phyloP scores from a whole-genome alignment of 2,329 filamentous ascomycete species.

The Pseudocercospora ulei region DNA sequence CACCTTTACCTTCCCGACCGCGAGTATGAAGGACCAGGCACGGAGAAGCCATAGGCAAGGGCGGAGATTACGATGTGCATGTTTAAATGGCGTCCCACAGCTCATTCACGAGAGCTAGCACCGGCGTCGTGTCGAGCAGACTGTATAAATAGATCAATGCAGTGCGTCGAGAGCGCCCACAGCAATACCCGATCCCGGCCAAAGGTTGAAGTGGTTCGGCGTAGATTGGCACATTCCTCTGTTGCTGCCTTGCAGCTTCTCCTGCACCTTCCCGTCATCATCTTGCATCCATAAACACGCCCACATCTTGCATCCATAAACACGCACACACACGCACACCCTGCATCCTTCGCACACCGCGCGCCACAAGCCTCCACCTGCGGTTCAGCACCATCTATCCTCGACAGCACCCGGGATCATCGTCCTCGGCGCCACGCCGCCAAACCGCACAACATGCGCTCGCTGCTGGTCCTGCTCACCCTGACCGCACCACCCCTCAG shows the following conservation, averaged over 20 bases:
- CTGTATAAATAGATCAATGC: constrained; percentile 8
- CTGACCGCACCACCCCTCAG: background rate
- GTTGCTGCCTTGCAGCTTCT: constrained; percentile 10
- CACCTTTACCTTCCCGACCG: constrained; percentile 94
- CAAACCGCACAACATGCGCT: background rate
- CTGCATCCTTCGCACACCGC: constrained; percentile 8
- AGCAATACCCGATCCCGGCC: background rate
- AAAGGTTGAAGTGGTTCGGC: background rate
- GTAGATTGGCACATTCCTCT: constrained; percentile 13
- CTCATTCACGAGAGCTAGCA: background rate
- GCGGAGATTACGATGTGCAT: constrained; percentile 4
- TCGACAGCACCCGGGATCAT: too few species aligned
- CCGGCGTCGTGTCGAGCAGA: constrained; percentile 9
- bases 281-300: background rate
- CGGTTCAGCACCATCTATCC: constrained; percentile 34
- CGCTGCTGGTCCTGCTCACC: background rate
- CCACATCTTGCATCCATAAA: background rate
- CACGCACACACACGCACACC: background rate
- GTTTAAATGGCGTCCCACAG: constrained; percentile 1
- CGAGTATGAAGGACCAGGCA: constrained; percentile 67
- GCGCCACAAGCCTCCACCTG: constrained; percentile 28
- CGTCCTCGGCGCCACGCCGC: background rate
- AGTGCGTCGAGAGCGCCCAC: background rate
- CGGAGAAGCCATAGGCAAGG: constrained; percentile 29
- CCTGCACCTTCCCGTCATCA: constrained; percentile 3